Base-by-base conservation (phyloP, 352 stramenopile genomes). In the Phytophthora hibernalis region DNA sequence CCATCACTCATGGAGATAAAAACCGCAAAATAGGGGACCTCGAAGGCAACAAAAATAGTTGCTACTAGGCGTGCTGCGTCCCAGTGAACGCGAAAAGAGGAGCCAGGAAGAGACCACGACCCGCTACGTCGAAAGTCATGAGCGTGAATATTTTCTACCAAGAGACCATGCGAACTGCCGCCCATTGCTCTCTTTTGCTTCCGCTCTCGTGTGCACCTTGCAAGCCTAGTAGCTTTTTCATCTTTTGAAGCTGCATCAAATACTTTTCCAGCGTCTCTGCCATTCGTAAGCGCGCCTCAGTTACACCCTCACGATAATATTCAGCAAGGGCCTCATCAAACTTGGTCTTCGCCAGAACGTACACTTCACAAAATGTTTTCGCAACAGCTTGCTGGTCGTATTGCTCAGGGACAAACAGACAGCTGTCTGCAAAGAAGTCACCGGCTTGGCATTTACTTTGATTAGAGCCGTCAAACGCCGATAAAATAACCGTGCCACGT, bases 141-240 rank as follows among this genome's bases (percentile, higher is more conserved):
- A 16, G 33, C 28, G 3, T 30, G 15, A 0, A 40, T 51, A 5
- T 60, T 35, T 48, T 58, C 45, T 5, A 18, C n/a, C 24, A 47
- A 37, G 13, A 61, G 10, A 8, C 18, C 70, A 8, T 52, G 58
- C 0, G 54, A 63, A 4, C 64, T 68, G 13, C 76, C 77, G 2
- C 61, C 70, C 22, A 65, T 47, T 0, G 57, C 54, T 3, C 11
- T 49, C 21, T 61, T 66, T 15, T 53, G 54, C 59, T 65, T 3
- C 28, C 38, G 1, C 15, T 54, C 12, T 64, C 51, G 16, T 54
- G 51, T 2, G 30, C 47, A 8, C 65, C 82, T 16, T 68, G 72
- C 7, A 90, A 43, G 0, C 84, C 84, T 1, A 95, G 49, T 16
- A 95, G 45, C 40, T 93, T 91, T 54, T 91, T 85, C 12, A 85